Evolutionary conservation across 352 stramenopile species (phyloP).

Genomic region (Phytophthora sojae): DNA sequence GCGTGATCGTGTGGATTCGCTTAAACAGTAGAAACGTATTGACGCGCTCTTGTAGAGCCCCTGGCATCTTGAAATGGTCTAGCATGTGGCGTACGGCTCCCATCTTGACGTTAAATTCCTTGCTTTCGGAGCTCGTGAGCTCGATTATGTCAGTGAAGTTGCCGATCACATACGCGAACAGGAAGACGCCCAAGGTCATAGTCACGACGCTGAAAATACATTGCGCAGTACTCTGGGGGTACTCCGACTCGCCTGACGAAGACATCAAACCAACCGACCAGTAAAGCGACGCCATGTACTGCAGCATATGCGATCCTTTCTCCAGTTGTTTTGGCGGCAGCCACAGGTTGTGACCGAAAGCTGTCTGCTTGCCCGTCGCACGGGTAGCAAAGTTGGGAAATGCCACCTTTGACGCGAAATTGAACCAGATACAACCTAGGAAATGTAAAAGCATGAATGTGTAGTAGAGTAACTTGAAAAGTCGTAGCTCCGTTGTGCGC

Average conservation of each 20-base stretch:
- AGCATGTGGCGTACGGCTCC: constrained; percentile 52
- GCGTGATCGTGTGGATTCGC: constrained; percentile 55
- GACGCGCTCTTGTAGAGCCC: constrained; percentile 47
- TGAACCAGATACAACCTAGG: constrained; percentile 2
- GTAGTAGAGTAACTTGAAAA: constrained; percentile 4
- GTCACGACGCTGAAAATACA: constrained; percentile 52
- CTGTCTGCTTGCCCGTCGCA: not conserved
- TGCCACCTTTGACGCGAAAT: not conserved
- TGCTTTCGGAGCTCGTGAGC: constrained; percentile 56
- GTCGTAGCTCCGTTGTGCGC: not conserved
- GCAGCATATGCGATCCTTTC: constrained; percentile 10
- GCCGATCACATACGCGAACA: constrained; percentile 61
- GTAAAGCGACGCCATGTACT: constrained; percentile 53
- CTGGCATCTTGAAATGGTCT: constrained; percentile 51
- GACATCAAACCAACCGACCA: constrained; percentile 65
- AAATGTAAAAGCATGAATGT: constrained; percentile 2
- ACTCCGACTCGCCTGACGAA: constrained; percentile 41
- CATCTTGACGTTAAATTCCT: constrained; percentile 57
- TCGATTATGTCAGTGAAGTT: constrained; percentile 60
- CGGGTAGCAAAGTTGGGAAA: not conserved
- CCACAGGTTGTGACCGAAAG: not conserved
- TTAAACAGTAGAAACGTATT: constrained; percentile 68
- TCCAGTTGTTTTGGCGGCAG: constrained; percentile 12
- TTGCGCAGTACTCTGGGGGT: constrained; percentile 45
- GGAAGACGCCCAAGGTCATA: constrained; percentile 41